A percentile compares a stretch with the other conserved stretches of the same genome.
Evolutionary conservation across 2,329 filamentous ascomycete genomes (phyloP).

Genomic region (Rhynchosporium agropyri): DNA sequence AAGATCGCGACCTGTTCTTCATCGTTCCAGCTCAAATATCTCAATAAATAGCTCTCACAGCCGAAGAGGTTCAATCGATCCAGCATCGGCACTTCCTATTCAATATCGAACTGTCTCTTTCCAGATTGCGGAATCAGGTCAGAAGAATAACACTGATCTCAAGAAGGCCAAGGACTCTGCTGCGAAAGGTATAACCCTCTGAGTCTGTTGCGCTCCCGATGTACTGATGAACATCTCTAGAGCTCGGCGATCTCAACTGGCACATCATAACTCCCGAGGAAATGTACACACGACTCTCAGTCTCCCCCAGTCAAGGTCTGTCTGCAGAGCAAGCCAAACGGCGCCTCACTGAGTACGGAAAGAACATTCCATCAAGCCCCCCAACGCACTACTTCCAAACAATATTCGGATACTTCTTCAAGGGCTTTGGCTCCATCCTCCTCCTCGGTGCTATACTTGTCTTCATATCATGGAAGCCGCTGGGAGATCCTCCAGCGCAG

Average conservation of each 20-base stretch:
- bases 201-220: background rate
- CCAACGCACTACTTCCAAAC: conserved; percentile 61
- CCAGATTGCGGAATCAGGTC: conserved; percentile 58
- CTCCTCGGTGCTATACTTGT: conserved; percentile 70
- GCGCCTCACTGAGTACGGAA: conserved; percentile 62
- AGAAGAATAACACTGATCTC: conserved; percentile 47
- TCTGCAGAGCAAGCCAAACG: conserved; percentile 59
- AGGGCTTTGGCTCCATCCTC: conserved; percentile 74
- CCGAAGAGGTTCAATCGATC: conserved; percentile 45
- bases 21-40: conserved; percentile 37
- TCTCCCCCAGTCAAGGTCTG: conserved; percentile 60
- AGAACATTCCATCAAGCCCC: conserved; percentile 67
- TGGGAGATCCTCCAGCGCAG: conserved; percentile 69
- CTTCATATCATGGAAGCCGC: conserved; percentile 75
- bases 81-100: conserved; percentile 51
- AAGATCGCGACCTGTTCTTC: conserved; percentile 29
- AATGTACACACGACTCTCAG: conserved; percentile 60
- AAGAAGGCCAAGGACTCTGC: conserved; percentile 49
- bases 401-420: conserved; percentile 72
- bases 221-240: conserved; percentile 43
- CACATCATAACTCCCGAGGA: conserved; percentile 62
- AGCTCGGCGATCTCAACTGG: conserved; percentile 68
- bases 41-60: conserved; percentile 38
- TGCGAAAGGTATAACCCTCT: conserved; percentile 46
- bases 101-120: conserved; percentile 60